Evolutionary conservation across 495 filamentous ascomycete genomes (phyloP), one percentile per base, ranked within the genome.

Genomic region (Penicillium longicatenatum): DNA sequence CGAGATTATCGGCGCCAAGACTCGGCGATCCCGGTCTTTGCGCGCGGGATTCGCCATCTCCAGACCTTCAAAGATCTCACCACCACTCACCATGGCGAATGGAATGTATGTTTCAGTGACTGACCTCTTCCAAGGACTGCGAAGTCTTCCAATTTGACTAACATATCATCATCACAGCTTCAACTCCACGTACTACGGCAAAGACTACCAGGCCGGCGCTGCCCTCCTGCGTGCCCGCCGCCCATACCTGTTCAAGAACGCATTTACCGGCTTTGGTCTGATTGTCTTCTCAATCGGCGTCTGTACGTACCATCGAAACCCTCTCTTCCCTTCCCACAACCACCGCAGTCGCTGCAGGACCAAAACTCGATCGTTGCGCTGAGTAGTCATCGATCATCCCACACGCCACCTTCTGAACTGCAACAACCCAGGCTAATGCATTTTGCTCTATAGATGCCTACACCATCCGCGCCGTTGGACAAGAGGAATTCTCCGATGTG

Each of bases 401-500:
- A 39, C 37, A 0, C 37, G 16, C 37, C 37, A 39, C 37, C 37
- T 39, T 39, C 16, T 4, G 37, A 16, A 17, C 35, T 0, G 17
- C 17, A 24, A 10, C 11, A 30, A 30, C 49, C 16, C n/a, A 24
- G 22, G 30, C 31, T 35, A 35, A 30, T n/a, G 17, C 14, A 0
- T 29, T 48, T 5, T 17, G 9, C 9, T 51, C 8, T 50, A 51
- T 57, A 98, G 94, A 97, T 69, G 75, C 84, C 51, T 98, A 89
- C 74, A 98, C 94, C 9, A 89, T 99, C 68, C 81, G 77, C 51
- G 92, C 89, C 22, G 87, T 99, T 67, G 88, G 92, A 35, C 95
- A 98, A 75, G 94, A 99, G 72, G 92, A 99, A 58, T 99, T 99
- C 82, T 91, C 93, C 63, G 94, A 99, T 69, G 92, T 99, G 54